Base-by-base conservation (phyloP, 2,329 filamentous ascomycete species). In the Calycina marina region DNA sequence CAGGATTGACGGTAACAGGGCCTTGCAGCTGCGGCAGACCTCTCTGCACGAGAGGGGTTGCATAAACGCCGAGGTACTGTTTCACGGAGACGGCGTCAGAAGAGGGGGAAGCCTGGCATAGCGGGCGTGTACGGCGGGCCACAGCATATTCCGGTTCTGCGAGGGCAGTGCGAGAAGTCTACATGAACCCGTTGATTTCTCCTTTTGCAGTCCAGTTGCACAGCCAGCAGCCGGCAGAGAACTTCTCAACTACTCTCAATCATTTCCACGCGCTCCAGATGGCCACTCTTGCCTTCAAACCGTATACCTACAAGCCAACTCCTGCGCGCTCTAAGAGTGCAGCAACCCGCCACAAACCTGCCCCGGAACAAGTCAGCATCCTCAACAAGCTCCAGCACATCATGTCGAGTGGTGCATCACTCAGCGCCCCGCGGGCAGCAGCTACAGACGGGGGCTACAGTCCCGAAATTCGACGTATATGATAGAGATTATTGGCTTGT, bases 251-350 rank as follows among this genome's bases (percentile, higher is more conserved):
- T 41, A 40, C 36, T 40, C 14, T 17, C 18, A 40, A 38, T 34
- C 17, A 37, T 44, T 43, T 38, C 29, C 25, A 41, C 27, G 18
- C 17, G 29, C 38, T 42, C 26, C 10, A 42, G 32, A 41, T 41
- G 30, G 38, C 35, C 30, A 43, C 36, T 40, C 34, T 46, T 36
- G 30, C 18, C 28, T 28, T 32, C n/a, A 38, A 32, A 29, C 22
- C 30, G 2, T 44, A 44, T 38, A 41, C 18, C 22, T 44, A 44
- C 28, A 18, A 35, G 28, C 40, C 38, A 40, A 46, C 34, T 40
- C 6, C 37, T 41, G 34, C 35, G 24, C 39, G 38, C 22, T 38
- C 16, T 10, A 44, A 43, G 34, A 43, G 31, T 18, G 16, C 18
- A 38, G 27, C 11, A 35, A 31, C 18, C 16, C 16, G 30, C 30